Percentiles rank a stretch among this genome's conserved stretches.
Evolutionary conservation across 2,329 filamentous ascomycete species (phyloP).

Genomic region (Juglanconis sp.): DNA sequence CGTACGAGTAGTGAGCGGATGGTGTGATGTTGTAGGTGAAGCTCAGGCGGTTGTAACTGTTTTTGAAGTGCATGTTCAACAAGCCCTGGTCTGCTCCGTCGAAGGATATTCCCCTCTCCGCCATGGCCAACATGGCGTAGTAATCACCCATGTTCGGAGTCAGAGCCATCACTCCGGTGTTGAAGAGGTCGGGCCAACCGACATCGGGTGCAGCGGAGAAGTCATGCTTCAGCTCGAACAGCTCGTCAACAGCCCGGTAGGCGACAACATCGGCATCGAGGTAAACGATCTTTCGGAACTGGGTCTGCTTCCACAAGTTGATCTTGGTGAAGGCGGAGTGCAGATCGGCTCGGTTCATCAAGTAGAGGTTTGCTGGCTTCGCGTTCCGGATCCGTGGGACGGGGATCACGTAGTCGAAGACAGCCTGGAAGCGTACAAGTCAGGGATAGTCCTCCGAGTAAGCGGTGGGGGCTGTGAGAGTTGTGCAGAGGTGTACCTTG

Average conservation of each 20-base stretch:
- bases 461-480: neutral
- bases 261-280: conserved; percentile 93
- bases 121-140: conserved; percentile 78
- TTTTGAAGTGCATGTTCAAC: conserved; percentile 88
- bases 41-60: conserved; percentile 79
- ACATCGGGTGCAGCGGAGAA: conserved; percentile 84
- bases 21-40: conserved; percentile 98
- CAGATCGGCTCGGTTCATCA: conserved; percentile 89
- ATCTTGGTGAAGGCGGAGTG: conserved; percentile 96
- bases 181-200: conserved; percentile 97
- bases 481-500: conserved; percentile 50
- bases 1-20: conserved; percentile 94
- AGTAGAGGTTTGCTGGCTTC: conserved; percentile 74
- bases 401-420: conserved; percentile 87
- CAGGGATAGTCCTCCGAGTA: conserved; percentile 18
- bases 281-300: conserved; percentile 91
- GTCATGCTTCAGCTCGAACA: conserved; percentile 64
- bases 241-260: conserved; percentile 84
- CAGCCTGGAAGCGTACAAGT: conserved; percentile 47
- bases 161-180: conserved; percentile 94
- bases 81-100: conserved; percentile 96
- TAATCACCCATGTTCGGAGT: conserved; percentile 85
- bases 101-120: conserved; percentile 84
- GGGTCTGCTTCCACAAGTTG: conserved; percentile 83
- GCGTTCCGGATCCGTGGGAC: conserved; percentile 77